phyloP scores from a whole-genome alignment of 768 basidiomycete genomes.

The Pleurotus citrinopileatus region DNA sequence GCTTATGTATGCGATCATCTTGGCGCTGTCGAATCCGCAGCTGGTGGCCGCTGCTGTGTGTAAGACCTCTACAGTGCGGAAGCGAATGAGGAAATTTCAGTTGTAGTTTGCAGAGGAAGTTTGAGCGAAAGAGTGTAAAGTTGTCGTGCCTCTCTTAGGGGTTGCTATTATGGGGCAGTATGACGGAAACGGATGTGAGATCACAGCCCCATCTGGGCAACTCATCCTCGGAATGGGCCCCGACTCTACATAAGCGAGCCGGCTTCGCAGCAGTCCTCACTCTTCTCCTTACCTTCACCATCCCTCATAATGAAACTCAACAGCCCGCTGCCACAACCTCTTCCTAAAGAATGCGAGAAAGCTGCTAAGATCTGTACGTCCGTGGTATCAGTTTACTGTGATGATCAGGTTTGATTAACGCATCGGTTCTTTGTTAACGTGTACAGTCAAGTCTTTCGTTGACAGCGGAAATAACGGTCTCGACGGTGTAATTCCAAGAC shows the following conservation, averaged over 20 bases:
- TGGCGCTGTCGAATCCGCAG: too few species aligned
- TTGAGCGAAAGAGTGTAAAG: too few species aligned
- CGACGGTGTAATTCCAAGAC: slow-evolving; percentile 64
- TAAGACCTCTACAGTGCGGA: too few species aligned
- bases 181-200: neutral
- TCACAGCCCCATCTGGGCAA: neutral
- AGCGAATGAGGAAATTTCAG: too few species aligned
- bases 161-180: too few species aligned
- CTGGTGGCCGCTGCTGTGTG: too few species aligned
- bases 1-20: too few species aligned
- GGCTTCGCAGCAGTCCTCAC: neutral
- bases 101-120: too few species aligned
- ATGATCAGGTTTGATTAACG: slow-evolving; percentile 5
- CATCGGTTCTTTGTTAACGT: neutral
- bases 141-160: too few species aligned
- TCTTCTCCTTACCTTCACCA: neutral
- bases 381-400: slow-evolving; percentile 7
- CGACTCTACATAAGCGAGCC: slow-evolving; percentile 1
- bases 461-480: slow-evolving; percentile 78
- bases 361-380: slow-evolving; percentile 81
- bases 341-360: slow-evolving; percentile 84
- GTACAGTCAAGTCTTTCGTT: slow-evolving; percentile 79
- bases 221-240: neutral
- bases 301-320: slow-evolving; percentile 54
- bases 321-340: slow-evolving; percentile 49